These are phyloP conservation scores for Pleurotus platypus DNA, from an alignment of 768 basidiomycete species.

Conservation along the genomic window DNA sequence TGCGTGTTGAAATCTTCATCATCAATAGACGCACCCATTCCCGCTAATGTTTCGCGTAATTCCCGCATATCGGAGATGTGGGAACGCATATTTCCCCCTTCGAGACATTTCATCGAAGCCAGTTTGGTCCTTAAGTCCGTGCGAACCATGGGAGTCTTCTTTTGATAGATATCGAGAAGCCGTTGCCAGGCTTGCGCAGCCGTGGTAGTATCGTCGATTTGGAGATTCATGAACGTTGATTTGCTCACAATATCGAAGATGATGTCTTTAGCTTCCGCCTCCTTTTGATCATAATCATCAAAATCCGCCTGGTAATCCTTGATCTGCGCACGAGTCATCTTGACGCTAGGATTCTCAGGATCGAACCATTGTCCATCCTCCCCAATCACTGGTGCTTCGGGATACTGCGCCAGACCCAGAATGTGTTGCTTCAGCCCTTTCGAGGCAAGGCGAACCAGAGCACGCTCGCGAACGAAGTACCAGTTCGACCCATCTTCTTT, in stretches of 20 bases:
- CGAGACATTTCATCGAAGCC: constrained; percentile 1
- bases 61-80: constrained; percentile 15
- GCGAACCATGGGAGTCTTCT: constrained; percentile 4
- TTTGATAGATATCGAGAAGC: neutral
- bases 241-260: neutral
- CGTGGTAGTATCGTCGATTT: neutral
- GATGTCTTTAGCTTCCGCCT: constrained; percentile 1
- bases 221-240: neutral
- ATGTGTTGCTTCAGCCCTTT: neutral
- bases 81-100: constrained; percentile 13
- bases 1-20: constrained; percentile 10
- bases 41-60: constrained; percentile 21
- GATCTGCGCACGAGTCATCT: neutral
- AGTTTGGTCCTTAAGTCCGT: constrained; percentile 3
- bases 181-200: neutral
- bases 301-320: neutral
- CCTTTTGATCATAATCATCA: constrained; percentile 6
- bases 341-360: neutral
- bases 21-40: constrained; percentile 9
- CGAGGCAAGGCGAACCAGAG: neutral
- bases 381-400: neutral
- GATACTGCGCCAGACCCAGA: neutral
- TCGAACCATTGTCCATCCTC: neutral
- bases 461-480: neutral
- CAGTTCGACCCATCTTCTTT: constrained; percentile 4